These are phyloP conservation scores for Saposhnikovia divaricata DNA, from an alignment of 129 eudicot species.

Conservation along the genomic window DNA sequence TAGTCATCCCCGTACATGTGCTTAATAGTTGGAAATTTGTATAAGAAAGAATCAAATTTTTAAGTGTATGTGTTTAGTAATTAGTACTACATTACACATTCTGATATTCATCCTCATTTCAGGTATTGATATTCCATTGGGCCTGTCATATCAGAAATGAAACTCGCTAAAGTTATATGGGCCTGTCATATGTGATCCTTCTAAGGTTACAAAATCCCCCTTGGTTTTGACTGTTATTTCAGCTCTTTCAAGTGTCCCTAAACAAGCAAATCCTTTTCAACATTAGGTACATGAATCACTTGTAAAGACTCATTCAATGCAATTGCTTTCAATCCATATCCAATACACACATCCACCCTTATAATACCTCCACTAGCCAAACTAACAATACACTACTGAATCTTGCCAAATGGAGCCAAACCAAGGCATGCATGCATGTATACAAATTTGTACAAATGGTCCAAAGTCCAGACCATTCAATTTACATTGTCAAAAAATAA, in stretches of 20 bases:
- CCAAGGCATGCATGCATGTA: conserved; percentile 2
- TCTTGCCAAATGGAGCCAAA: conserved; percentile 1
- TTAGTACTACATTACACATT: too few relatives aligned
- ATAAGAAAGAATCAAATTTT: neutral
- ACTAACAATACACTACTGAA: neutral
- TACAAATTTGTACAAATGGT: neutral
- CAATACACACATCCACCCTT: neutral
- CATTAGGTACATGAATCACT: neutral
- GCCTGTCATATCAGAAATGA: neutral
- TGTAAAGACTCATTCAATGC: neutral
- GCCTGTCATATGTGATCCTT: neutral
- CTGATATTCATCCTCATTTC: too few relatives aligned
- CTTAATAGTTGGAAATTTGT: neutral
- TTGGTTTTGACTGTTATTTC: neutral
- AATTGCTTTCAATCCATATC: conserved; percentile 7
- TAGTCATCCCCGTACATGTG: neutral
- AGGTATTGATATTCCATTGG: neutral
- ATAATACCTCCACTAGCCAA: neutral
- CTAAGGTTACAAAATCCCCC: too few relatives aligned
- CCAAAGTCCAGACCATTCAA: neutral
- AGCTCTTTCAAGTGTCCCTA: neutral
- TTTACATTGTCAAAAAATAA: neutral
- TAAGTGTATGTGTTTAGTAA: neutral
- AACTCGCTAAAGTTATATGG: neutral
- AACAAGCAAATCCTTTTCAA: neutral